phyloP scores from a whole-genome alignment of 2,329 filamentous ascomycete species.

The Neoarthrinium moseri region DNA sequence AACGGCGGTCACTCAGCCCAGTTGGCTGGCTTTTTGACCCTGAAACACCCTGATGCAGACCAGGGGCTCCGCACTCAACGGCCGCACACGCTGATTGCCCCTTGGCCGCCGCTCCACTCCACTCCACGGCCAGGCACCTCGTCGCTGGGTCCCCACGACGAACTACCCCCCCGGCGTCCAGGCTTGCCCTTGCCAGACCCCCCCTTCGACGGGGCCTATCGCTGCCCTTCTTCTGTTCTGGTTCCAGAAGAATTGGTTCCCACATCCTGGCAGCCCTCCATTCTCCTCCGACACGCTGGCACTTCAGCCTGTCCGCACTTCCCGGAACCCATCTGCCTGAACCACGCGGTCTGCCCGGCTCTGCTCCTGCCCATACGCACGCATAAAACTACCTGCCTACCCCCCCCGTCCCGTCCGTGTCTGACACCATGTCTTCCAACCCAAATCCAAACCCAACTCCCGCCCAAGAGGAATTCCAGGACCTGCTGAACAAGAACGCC shows the following conservation, averaged over 20 bases:
- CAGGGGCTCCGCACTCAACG: conserved; percentile 10
- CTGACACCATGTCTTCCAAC: conserved; percentile 45
- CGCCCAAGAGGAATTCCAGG: conserved; percentile 67
- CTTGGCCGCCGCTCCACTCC: too few species aligned
- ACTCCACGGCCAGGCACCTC: not conserved
- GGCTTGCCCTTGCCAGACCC: not conserved
- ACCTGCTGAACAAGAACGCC: conserved; percentile 58
- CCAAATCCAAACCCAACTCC: conserved; percentile 42
- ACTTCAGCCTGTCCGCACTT: conserved; percentile 1
- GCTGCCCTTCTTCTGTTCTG: conserved; percentile 5
- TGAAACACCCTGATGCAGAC: conserved; percentile 40
- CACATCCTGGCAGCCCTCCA: conserved; percentile 4
- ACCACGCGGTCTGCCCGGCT: conserved; percentile 7
- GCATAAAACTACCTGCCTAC: conserved; percentile 18
- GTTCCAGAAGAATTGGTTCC: conserved; percentile 8
- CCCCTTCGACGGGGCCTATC: conserved; percentile 1
- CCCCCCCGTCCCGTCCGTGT: conserved; percentile 14
- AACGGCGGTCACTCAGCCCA: conserved; percentile 12
- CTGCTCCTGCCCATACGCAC: too few species aligned
- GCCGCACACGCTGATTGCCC: too few species aligned
- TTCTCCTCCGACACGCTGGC: conserved; percentile 7
- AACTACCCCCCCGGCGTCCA: not conserved
- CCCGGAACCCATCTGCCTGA: too few species aligned
- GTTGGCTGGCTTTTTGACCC: conserved; percentile 16
- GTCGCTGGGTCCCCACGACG: not conserved